phyloP scores from a whole-genome alignment of 768 basidiomycete species.

The Tephrocybe sp. region DNA sequence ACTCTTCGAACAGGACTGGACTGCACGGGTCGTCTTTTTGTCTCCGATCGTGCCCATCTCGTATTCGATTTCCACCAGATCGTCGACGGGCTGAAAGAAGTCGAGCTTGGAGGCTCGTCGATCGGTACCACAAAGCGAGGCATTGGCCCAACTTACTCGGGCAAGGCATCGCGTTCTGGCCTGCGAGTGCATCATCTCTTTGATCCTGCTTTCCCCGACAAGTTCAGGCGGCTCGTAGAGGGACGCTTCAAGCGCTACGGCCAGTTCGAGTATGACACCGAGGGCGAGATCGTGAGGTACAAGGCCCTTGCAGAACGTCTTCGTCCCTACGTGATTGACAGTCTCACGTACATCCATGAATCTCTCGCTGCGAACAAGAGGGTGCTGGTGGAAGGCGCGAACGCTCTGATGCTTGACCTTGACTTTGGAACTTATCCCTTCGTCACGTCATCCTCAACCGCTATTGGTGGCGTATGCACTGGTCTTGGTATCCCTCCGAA shows the following conservation, averaged over 20 bases:
- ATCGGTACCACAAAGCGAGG: constrained; percentile 99
- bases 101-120: constrained; percentile 91
- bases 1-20: constrained; percentile 63
- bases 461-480: constrained; percentile 94
- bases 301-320: constrained; percentile 84
- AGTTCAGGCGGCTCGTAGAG: constrained; percentile 95
- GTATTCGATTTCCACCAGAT: constrained; percentile 99
- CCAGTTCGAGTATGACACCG: constrained; percentile 97
- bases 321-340: constrained; percentile 87
- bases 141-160: constrained; percentile 98
- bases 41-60: constrained; percentile 95
- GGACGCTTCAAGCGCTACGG: constrained; percentile 98
- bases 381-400: constrained; percentile 94
- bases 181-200: constrained; percentile 96
- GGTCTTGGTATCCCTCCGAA: constrained; percentile 96
- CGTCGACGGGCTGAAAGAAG: constrained; percentile 97
- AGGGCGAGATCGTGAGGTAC: constrained; percentile 92
- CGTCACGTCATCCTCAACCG: constrained; percentile 93
- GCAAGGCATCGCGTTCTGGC: constrained; percentile 95
- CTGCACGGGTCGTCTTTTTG: constrained; percentile 80
- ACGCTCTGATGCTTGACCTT: constrained; percentile 97
- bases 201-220: constrained; percentile 81
- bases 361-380: constrained; percentile 75
- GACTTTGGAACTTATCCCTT: constrained; percentile 98
- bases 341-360: constrained; percentile 79